Evolutionary conservation across 345 rosid species (phyloP), one percentile per base, ranked within the genome.

Genomic region (Turritis glabra): DNA sequence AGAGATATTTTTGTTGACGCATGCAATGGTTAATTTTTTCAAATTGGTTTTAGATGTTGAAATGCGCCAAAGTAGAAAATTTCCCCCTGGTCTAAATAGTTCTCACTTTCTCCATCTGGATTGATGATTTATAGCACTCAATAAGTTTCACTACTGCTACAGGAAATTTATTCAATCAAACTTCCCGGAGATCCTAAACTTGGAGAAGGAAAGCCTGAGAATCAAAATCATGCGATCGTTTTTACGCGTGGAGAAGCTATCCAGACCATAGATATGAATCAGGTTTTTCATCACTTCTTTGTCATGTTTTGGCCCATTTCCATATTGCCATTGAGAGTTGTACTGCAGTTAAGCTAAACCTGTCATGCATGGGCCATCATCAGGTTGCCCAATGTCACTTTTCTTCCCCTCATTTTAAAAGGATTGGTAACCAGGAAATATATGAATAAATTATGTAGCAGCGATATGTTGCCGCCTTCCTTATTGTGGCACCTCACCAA

Each of bases 131-230:
- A 17, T 19, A 27, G 21, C 77, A 48, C 15, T 23, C 47, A 46
- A n/a, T 64, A 61, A 43, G 18, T 56, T 48, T 54, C 51, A 69
- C 32, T 62, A 43, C 6, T 67, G 26, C 43, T 74, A 51, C 72
- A 95, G 99, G 99, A 95, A 83, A 80, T 95, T 67, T 95, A 79
- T 85, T 92, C 97, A 18, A 89, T 95, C 62, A 91, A 85, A 85
- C 96, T 94, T 82, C 98, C 98, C 13, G 97, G 98, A 70, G 86
- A 91, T 78, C 98, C 98, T 32, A 94, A 91, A 80, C 96, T 94
- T 77, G 98, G 98, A 51, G 98, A 94, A 83, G 98, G 98, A 76
- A 94, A 94, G 81, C 98, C 98, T 64, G 98, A 94, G 80, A 94
- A 94, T 79, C 98, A 94, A 84, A 94, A 94, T 70, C 98, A 94